Conservation (phyloP, 371 early-diverging fungal species). For the Globomyces sp. region DNA sequence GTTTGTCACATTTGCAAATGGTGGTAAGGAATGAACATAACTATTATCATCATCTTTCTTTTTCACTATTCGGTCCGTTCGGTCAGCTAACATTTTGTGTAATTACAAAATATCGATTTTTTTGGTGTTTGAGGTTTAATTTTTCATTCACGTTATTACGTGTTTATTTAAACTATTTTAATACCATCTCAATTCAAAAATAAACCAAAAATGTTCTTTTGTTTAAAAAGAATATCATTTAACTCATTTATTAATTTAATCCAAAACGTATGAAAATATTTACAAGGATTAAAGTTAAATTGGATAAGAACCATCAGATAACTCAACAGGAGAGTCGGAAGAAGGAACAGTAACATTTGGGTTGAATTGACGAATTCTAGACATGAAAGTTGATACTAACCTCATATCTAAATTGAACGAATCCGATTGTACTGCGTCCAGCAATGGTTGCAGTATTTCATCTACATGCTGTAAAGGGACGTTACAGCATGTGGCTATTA, state of each 20-base stretch:
- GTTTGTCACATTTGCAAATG: conserved; percentile 48
- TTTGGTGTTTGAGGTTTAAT: background rate
- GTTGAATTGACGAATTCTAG: conserved; percentile 2
- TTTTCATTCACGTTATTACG: no score
- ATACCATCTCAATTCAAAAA: no score
- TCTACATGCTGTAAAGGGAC: conserved; percentile 68
- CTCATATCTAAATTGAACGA: conserved; percentile 7
- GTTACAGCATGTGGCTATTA: conserved; percentile 74
- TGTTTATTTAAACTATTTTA: no score
- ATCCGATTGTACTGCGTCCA: conserved; percentile 75
- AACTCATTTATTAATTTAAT: no score
- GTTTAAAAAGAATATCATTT: no score
- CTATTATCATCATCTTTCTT: conserved; percentile 31
- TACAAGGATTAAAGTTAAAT: no score
- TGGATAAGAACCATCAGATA: no score
- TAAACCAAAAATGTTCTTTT: no score
- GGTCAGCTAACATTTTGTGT: conserved; percentile 1
- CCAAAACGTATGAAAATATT: no score
- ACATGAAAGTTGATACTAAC: conserved; percentile 4
- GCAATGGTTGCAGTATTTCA: conserved; percentile 61
- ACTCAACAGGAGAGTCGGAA: background rate
- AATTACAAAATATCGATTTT: background rate
- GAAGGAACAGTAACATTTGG: background rate
- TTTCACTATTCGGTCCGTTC: background rate
- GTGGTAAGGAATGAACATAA: conserved; percentile 46